Evolutionary conservation across 495 filamentous ascomycete species (phyloP).

Genomic region (Hyphodiscus hymeniophilus): DNA sequence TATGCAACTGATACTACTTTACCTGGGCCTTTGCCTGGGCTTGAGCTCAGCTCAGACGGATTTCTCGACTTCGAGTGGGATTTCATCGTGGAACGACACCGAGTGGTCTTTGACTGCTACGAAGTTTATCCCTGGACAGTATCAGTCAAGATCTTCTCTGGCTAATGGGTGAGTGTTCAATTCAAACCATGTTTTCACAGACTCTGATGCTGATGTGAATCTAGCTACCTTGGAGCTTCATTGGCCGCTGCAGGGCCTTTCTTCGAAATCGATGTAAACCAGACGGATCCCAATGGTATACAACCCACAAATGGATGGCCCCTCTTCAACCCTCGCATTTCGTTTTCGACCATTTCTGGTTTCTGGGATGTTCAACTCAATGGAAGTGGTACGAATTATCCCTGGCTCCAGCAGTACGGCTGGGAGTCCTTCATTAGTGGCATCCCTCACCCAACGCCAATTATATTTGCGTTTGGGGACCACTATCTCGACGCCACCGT

Average conservation of each 20-base stretch:
- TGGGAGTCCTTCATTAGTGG: conserved; percentile 67
- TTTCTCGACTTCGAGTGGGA: conserved; percentile 13
- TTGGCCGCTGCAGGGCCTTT: conserved; percentile 59
- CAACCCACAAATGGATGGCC: conserved; percentile 69
- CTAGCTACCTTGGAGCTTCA: conserved; percentile 37
- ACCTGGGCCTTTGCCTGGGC: too few species aligned
- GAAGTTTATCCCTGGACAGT: conserved; percentile 49
- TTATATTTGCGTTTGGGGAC: conserved; percentile 50
- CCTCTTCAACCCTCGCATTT: conserved; percentile 55
- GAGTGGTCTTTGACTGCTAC: conserved; percentile 53
- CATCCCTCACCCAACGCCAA: conserved; percentile 45
- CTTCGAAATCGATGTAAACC: conserved; percentile 50
- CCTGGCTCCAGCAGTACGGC: conserved; percentile 64
- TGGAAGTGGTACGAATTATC: conserved; percentile 59
- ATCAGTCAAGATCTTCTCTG: conserved; percentile 53
- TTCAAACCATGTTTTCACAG: background rate
- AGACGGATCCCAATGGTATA: conserved; percentile 20
- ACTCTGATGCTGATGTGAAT: background rate
- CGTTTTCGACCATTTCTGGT: conserved; percentile 66
- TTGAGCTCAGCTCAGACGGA: conserved; percentile 11
- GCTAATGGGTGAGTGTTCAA: conserved; percentile 39
- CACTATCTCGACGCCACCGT: conserved; percentile 54
- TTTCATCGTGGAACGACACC: conserved; percentile 50
- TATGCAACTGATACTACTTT: too few species aligned
- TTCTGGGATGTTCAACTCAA: conserved; percentile 61